Conservation (phyloP, 164 flowering plant genomes). For the Paratinospora sagittata region DNA sequence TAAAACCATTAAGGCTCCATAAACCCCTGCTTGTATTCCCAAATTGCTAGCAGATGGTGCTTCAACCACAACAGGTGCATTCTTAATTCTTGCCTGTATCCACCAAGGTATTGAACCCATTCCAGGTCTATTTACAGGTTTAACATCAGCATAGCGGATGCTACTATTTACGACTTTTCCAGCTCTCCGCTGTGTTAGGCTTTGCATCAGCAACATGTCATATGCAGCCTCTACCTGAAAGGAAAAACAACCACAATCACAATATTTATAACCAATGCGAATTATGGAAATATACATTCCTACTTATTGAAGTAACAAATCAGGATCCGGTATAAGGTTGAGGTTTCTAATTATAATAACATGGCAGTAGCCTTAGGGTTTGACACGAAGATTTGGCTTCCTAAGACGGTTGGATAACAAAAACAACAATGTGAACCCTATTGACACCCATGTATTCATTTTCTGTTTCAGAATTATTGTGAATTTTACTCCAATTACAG, state of each 20-base stretch:
- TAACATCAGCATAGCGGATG: constrained; percentile 86
- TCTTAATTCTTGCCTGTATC: constrained; percentile 56
- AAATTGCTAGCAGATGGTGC: constrained; percentile 52
- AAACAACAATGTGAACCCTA: too few species aligned
- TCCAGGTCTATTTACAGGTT: constrained; percentile 40
- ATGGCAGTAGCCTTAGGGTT: too few species aligned
- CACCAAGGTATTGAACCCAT: constrained; percentile 65
- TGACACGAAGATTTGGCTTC: too few species aligned
- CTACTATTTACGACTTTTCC: constrained; percentile 72
- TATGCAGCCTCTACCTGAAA: constrained; percentile 94
- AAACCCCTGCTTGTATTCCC: constrained; percentile 80
- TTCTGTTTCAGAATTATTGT: too few species aligned
- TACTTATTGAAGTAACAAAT: background rate
- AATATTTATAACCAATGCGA: background rate
- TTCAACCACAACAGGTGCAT: constrained; percentile 57
- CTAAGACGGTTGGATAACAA: too few species aligned
- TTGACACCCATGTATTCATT: too few species aligned
- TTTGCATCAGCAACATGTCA: constrained; percentile 91
- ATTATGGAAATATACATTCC: background rate
- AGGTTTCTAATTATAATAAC: too few species aligned
- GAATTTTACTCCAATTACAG: too few species aligned
- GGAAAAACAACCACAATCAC: constrained; percentile 14
- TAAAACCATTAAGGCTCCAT: constrained; percentile 76
- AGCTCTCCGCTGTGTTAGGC: constrained; percentile 70
- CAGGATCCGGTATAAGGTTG: too few species aligned